A percentile compares a stretch with the other conserved stretches of the same genome.
Evolutionary conservation across 768 basidiomycete species (phyloP).

Genomic region (Leccinum variicolor): DNA sequence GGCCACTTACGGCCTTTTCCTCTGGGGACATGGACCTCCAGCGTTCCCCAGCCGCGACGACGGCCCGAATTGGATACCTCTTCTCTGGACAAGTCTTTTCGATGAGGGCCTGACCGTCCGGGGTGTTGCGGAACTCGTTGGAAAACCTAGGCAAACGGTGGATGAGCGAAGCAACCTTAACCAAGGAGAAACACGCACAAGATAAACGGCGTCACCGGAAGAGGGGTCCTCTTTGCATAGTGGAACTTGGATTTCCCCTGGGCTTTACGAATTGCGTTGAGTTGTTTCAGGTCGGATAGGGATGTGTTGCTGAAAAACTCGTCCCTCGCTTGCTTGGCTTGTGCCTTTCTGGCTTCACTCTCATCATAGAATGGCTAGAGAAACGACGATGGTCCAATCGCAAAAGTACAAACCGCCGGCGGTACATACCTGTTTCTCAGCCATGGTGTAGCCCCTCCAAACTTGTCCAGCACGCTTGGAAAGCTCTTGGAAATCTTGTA

Average conservation of each 20-base stretch:
- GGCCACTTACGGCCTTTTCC: constrained; percentile 30
- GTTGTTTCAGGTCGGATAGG: constrained; percentile 16
- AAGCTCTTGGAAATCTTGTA: not conserved
- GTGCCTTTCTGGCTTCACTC: constrained; percentile 9
- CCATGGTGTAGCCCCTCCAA: constrained; percentile 33
- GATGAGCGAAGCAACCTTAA: not conserved
- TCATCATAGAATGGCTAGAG: constrained; percentile 29
- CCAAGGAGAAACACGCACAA: constrained; percentile 16
- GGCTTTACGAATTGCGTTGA: constrained; percentile 32
- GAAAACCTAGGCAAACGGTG: constrained; percentile 15
- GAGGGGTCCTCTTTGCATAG: not conserved
- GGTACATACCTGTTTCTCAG: constrained; percentile 35
- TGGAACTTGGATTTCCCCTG: constrained; percentile 22
- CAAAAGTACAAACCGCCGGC: not conserved
- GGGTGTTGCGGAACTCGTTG: constrained; percentile 13
- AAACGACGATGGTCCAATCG: not conserved
- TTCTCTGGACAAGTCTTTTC: constrained; percentile 3
- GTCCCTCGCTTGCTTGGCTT: constrained; percentile 19
- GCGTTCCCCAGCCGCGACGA: constrained; percentile 17
- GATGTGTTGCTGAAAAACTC: constrained; percentile 29
- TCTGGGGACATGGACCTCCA: constrained; percentile 32
- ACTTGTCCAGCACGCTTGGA: constrained; percentile 20
- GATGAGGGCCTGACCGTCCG: constrained; percentile 16
- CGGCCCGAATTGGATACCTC: not conserved
- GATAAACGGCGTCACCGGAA: constrained; percentile 19